phyloP scores from a whole-genome alignment of 106 monocot species.

The Dioscorea zingiberensis region DNA sequence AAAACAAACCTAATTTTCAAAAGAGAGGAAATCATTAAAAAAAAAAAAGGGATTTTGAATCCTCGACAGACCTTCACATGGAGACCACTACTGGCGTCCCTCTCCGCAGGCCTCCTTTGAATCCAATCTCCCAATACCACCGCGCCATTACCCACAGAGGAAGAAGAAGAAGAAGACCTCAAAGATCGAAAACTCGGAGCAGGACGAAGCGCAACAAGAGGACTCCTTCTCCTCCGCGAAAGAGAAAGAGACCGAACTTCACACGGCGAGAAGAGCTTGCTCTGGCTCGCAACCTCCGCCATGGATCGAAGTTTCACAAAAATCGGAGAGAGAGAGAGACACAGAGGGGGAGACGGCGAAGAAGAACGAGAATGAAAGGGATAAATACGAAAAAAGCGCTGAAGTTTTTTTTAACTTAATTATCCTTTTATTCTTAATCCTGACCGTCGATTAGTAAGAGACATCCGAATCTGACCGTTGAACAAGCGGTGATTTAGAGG shows the following conservation, averaged over 20 bases:
- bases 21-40: not conserved
- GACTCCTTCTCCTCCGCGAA: not conserved
- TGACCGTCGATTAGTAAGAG: too few relatives aligned
- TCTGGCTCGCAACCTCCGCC: constrained; percentile 26
- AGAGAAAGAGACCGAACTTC: not conserved
- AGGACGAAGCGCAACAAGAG: not conserved
- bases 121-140: not conserved
- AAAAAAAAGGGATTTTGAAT: not conserved
- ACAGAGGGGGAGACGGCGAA: not conserved
- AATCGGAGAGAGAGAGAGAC: not conserved
- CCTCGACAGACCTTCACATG: not conserved
- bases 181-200: not conserved
- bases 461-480: too few relatives aligned
- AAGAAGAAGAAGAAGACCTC: not conserved
- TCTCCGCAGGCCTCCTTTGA: not conserved
- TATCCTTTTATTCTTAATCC: too few relatives aligned
- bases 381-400: too few relatives aligned
- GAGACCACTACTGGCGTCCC: constrained; percentile 7
- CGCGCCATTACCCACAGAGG: not conserved
- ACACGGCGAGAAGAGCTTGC: constrained; percentile 5
- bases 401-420: too few relatives aligned
- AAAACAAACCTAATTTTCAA: not conserved
- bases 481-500: too few relatives aligned
- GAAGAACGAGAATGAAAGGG: not conserved
- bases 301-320: constrained; percentile 11